Base-by-base conservation (phyloP, 177 flowering plant genomes). In the Vitis hybrid region DNA sequence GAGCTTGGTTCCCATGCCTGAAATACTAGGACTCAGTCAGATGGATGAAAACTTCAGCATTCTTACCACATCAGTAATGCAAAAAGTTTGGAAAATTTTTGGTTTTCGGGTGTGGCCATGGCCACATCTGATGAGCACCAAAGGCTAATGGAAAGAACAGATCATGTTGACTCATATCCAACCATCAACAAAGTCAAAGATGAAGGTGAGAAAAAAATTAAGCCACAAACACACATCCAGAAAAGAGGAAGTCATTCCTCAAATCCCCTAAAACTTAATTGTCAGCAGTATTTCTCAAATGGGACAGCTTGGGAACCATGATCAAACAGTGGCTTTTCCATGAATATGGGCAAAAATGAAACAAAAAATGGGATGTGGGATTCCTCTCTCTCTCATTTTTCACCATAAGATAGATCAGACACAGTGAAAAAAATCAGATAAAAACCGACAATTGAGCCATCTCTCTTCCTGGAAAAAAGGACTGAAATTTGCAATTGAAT, bases 1-100 rank as follows among this genome's bases (percentile, higher is more conserved):
- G 72, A 84, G 51, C 74, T 82, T 66, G 58, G 88, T 86, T 74
- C 88, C 90, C 93, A 86, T 89, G 63, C 89, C 93, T 86, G 88
- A 66, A 73, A 76, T 20, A 60, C 18, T 29, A 67, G 58, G 29
- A 26, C 29, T 26, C 29, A 26, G 29, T 26, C 29, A 26, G 29
- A 26, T 26, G 29, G 29, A 26, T 26, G 29, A 0, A 26, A 26
- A 26, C 29, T 26, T 2, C 29, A 26, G 29, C 29, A 26, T 26
- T 26, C 29, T 55, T 39, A 39, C 7, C 8, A 39, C 7, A 39
- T 39, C 45, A 39, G 8, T 39, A 39, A 39, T 39, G 8, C 45
- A 26, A 26, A 26, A 26, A 26, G 29, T 26, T 2, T 26, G 29
- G 45, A 39, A 73, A 56, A 14, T n/a, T 39, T n/a, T 45, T 48